Evolutionary conservation across 306 rosid species (phyloP).

Genomic region (Medicago arabica): DNA sequence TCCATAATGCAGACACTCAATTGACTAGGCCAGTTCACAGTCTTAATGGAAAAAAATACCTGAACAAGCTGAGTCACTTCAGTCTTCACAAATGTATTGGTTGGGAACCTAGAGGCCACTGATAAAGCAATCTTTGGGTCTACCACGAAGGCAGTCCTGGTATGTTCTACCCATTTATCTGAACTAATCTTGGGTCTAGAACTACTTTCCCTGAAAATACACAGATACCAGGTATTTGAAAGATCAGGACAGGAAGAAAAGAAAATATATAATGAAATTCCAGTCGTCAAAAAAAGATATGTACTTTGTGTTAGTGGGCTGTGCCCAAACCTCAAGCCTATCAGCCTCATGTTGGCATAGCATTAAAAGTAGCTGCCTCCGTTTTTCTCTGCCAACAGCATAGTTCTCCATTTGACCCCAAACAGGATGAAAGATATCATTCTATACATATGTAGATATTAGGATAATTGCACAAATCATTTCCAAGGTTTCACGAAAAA

Average conservation of each 20-base stretch:
- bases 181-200: constrained; percentile 76
- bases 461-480: constrained; percentile 40
- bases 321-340: constrained; percentile 99
- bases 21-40: constrained; percentile 33
- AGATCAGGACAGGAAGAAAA: constrained; percentile 22
- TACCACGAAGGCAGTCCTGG: constrained; percentile 92
- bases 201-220: constrained; percentile 66
- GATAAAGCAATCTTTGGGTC: constrained; percentile 91
- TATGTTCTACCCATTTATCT: constrained; percentile 88
- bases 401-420: constrained; percentile 98
- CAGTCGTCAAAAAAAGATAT: constrained; percentile 20
- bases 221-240: constrained; percentile 34
- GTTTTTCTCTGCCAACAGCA: constrained; percentile 81
- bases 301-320: constrained; percentile 90
- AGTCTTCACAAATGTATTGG: constrained; percentile 76
- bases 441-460: constrained; percentile 57
- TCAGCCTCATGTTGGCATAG: constrained; percentile 96
- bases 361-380: constrained; percentile 85
- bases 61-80: constrained; percentile 93
- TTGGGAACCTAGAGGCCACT: constrained; percentile 82
- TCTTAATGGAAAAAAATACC: constrained; percentile 50
- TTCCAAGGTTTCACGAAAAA: constrained; percentile 7
- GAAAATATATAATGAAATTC: constrained; percentile 11
- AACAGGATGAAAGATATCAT: constrained; percentile 79
- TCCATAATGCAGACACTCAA: constrained; percentile 26